Base-by-base conservation (phyloP, 1,284 basidiomycete genomes). In the Trichosporon ovoides region DNA sequence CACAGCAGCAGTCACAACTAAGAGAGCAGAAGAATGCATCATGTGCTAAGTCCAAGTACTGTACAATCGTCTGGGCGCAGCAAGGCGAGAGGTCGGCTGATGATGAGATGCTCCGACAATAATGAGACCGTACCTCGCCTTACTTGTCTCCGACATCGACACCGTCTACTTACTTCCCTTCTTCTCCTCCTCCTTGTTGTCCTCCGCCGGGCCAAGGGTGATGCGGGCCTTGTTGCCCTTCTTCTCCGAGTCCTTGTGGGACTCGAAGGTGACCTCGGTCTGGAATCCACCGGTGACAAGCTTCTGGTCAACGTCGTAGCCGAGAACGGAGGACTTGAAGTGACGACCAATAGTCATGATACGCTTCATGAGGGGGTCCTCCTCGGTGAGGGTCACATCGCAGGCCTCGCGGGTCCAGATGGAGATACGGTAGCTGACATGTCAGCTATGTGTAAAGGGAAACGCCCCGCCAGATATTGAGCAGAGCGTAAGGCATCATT, bases 331-430 rank as follows among this genome's bases (percentile, higher is more conserved):
- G 58, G 82, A 86, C 82, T 98, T 98, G 83, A 98, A 97, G 78
- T 95, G 88, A 65, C 82, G 79, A 20, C 87, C 87, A 54, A 89
- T 84, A 49, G 81, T 80, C 66, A 90, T 84, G 67, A 95, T 86
- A 64, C 90, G 84, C 66, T 84, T 81, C 62, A 83, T 82, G 61
- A 91, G 75, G 49, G 78, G 71, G 53, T 75, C 74, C 28, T 66
- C 66, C 59, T 77, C 71, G 60, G 67, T 34, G 5, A 64, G 55
- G 66, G 66, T 20, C 68, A 70, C 38, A 77, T 72, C 75, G 37
- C 90, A 89, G 7, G 89, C 88, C 53, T 86, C 81, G 52, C 94
- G 84, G 50, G 95, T 98, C 95, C 95, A 98, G 81, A 98, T 93
- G 59, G 91, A 91, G 68, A 98, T 80, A 55, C 95, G 88, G 81